Conservation (phyloP, 108 stramenopile genomes). For the Bacterosira constricta region DNA sequence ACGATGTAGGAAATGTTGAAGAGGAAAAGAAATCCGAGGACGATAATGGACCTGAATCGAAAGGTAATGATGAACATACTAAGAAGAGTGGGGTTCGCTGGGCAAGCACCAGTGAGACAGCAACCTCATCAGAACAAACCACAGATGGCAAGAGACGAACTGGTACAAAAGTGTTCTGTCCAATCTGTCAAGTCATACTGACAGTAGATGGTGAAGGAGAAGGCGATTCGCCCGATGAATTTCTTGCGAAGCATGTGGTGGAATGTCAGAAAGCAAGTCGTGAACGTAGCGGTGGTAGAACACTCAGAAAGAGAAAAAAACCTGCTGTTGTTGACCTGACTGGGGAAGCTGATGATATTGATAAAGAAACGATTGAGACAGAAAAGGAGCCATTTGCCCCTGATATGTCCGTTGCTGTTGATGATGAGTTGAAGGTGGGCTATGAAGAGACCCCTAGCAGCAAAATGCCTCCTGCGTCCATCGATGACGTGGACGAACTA, state of each 20-base stretch:
- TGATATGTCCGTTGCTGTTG: neutral
- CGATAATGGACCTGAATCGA: neutral
- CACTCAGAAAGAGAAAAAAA: slow-evolving; percentile 30
- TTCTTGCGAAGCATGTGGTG: slow-evolving; percentile 42
- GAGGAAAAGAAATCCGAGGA: slow-evolving; percentile 9
- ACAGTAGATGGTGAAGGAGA: slow-evolving; percentile 8
- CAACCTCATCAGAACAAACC: neutral
- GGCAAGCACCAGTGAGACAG: neutral
- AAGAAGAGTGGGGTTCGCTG: slow-evolving; percentile 27
- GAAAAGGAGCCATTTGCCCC: neutral
- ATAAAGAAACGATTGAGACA: neutral
- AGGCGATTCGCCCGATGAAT: slow-evolving; percentile 32
- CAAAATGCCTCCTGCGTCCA: slow-evolving; percentile 4
- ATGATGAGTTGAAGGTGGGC: slow-evolving; percentile 8
- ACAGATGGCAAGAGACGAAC: neutral
- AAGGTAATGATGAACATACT: neutral
- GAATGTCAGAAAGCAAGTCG: slow-evolving; percentile 38
- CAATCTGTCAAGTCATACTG: slow-evolving; percentile 43
- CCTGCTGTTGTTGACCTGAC: slow-evolving; percentile 13
- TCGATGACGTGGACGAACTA: slow-evolving; percentile 78
- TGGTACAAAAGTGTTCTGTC: slow-evolving; percentile 48
- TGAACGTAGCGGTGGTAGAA: slow-evolving; percentile 15
- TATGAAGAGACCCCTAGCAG: neutral
- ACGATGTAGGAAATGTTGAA: neutral
- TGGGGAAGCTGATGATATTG: slow-evolving; percentile 26